Conservation (phyloP, 169 alveolate genomes). For the Plasmodium inui region DNA sequence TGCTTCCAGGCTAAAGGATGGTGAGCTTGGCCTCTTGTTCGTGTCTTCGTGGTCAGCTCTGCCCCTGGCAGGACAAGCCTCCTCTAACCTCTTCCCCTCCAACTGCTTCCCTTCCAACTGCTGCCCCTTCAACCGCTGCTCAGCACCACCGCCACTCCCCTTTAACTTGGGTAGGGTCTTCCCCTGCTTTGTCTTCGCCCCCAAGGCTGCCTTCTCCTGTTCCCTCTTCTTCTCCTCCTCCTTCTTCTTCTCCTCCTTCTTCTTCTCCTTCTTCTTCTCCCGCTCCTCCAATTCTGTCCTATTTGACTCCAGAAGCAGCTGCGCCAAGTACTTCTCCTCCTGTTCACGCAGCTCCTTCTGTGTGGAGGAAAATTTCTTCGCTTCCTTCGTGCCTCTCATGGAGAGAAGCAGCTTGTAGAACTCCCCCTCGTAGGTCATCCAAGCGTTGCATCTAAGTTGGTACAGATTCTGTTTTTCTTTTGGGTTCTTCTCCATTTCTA, state of each 20-base stretch:
- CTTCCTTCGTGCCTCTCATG: constrained; percentile 43
- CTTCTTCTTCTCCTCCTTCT: background rate
- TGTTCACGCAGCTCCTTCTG: background rate
- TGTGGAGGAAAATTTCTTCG: background rate
- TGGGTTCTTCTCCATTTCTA: constrained; percentile 5
- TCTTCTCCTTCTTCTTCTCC: background rate
- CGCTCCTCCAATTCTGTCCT: background rate
- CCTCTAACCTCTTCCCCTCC: background rate
- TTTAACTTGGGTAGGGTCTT: background rate
- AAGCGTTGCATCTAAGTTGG: background rate
- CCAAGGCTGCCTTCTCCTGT: too few species aligned
- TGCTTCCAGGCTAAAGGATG: background rate
- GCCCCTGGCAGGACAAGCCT: background rate
- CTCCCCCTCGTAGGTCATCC: constrained; percentile 36
- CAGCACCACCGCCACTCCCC: background rate
- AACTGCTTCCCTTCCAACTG: background rate
- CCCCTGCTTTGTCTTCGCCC: background rate
- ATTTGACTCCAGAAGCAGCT: background rate
- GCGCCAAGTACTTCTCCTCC: constrained; percentile 10
- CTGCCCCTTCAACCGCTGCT: background rate
- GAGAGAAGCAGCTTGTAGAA: constrained; percentile 33
- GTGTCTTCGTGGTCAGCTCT: background rate
- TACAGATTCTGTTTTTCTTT: constrained; percentile 22
- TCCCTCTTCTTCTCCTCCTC: too few species aligned
- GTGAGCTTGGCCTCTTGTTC: background rate